A percentile compares a stretch with the other conserved stretches of the same genome.
phyloP scores from a whole-genome alignment of 1,284 basidiomycete genomes.

The Rhodotorula glutinis region DNA sequence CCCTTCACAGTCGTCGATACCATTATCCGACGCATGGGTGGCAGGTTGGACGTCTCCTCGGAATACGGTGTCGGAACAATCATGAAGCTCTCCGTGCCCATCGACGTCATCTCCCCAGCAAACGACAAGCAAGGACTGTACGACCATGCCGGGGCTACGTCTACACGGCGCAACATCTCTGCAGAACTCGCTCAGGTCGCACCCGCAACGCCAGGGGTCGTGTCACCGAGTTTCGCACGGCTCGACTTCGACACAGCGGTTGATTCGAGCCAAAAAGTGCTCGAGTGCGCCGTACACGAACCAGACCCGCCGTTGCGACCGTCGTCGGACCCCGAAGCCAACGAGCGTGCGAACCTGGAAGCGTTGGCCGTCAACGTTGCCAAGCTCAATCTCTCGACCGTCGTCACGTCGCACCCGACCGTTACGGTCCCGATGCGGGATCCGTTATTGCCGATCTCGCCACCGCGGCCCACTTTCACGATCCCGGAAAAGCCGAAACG shows the following conservation, averaged over 20 bases:
- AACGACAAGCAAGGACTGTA: neutral
- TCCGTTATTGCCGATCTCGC: neutral
- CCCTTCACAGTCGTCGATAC: constrained; percentile 21
- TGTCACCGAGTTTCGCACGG: neutral
- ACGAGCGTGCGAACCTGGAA: constrained; percentile 50
- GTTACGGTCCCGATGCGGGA: neutral
- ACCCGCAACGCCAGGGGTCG: too few species aligned
- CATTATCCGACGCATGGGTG: constrained; percentile 30
- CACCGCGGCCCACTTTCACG: neutral
- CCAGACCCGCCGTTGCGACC: neutral
- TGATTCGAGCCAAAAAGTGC: neutral
- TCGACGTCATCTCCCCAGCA: constrained; percentile 3
- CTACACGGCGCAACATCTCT: constrained; percentile 46
- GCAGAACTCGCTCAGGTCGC: constrained; percentile 15
- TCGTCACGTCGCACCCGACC: neutral
- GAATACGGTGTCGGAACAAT: constrained; percentile 18
- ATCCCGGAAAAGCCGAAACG: neutral
- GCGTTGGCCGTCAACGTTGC: constrained; percentile 28
- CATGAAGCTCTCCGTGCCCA: constrained; percentile 23
- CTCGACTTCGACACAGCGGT: constrained; percentile 13
- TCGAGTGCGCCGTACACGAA: neutral
- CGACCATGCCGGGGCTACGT: neutral
- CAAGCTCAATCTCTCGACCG: constrained; percentile 55
- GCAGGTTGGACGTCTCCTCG: constrained; percentile 25
- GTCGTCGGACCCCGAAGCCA: neutral